phyloP scores from a whole-genome alignment of 2,329 filamentous ascomycete genomes.

The Neopestalotiopsis sp. region DNA sequence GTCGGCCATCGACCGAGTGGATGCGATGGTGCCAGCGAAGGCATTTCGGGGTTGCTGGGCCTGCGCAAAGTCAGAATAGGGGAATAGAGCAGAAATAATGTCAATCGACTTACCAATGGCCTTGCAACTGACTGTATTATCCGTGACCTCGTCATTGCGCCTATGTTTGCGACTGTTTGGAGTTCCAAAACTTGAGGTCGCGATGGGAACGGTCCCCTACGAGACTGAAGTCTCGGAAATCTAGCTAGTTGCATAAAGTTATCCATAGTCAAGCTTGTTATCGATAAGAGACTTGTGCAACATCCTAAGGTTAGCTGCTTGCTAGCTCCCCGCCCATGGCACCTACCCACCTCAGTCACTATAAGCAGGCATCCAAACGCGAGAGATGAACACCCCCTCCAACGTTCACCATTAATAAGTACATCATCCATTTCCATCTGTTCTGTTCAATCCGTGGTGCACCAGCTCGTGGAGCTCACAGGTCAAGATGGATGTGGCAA shows the following conservation, averaged over 20 bases:
- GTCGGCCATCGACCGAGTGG: conserved; percentile 32
- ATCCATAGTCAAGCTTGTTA: conserved; percentile 9
- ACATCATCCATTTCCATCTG: background rate
- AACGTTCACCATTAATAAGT: background rate
- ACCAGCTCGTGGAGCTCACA: conserved; percentile 4
- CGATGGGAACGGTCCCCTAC: background rate
- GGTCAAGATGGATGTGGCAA: conserved; percentile 58
- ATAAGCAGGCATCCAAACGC: background rate
- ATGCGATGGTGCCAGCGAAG: conserved; percentile 26
- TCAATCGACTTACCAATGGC: conserved; percentile 32
- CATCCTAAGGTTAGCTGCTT: background rate
- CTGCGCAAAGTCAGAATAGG: conserved; percentile 29
- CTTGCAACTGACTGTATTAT: conserved; percentile 34
- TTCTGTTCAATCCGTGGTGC: background rate
- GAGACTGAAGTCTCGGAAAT: conserved; percentile 1
- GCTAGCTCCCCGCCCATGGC: conserved; percentile 6
- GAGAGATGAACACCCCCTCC: background rate
- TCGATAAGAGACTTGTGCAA: conserved; percentile 2
- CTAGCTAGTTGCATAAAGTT: conserved; percentile 9
- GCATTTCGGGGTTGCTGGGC: conserved; percentile 32
- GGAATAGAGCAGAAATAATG: background rate
- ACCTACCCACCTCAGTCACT: background rate
- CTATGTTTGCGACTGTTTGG: conserved; percentile 27
- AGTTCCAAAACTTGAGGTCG: conserved; percentile 26
- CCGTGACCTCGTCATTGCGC: conserved; percentile 35